These are phyloP conservation scores for Coemansia sp. DNA, from an alignment of 192 early-diverging fungal species.

Conservation along the genomic window DNA sequence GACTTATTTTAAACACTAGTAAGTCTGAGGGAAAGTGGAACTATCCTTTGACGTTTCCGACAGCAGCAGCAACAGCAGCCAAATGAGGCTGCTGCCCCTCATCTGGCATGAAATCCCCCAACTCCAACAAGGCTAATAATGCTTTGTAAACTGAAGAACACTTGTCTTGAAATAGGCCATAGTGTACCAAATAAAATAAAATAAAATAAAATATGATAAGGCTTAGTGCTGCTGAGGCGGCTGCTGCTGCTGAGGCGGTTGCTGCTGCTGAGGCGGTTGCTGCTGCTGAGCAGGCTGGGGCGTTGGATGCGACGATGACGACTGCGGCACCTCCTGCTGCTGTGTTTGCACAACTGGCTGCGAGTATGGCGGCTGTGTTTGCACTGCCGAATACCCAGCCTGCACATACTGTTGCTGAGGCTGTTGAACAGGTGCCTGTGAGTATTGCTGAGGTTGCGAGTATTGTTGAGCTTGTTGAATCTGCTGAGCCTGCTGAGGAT, in stretches of 20 bases:
- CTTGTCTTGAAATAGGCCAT: too few species aligned
- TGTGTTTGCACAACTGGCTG: conserved; percentile 15
- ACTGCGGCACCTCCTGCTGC: conserved; percentile 13
- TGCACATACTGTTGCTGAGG: conserved; percentile 10
- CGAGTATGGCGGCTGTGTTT: conserved; percentile 22
- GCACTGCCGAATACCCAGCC: background rate
- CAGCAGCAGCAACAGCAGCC: too few species aligned
- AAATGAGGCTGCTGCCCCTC: too few species aligned
- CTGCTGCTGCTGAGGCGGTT: too few species aligned
- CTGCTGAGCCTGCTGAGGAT: too few species aligned
- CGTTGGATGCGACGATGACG: conserved; percentile 11
- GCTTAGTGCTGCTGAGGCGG: too few species aligned
- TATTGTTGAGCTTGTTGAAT: background rate
- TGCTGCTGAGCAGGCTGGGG: conserved; percentile 2
- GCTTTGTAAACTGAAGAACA: too few species aligned
- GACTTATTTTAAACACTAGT: too few species aligned
- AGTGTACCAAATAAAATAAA: background rate
- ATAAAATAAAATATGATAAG: conserved; percentile 10
- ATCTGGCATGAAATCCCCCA: too few species aligned
- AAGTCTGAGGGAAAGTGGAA: too few species aligned
- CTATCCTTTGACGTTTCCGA: too few species aligned
- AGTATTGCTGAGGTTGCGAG: conserved; percentile 7
- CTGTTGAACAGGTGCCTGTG: background rate
- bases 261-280: background rate
- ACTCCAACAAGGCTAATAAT: too few species aligned